A percentile compares a stretch with the other conserved stretches of the same genome.
phyloP scores from a whole-genome alignment of 352 stramenopile species.

The Globisporangium solare region DNA sequence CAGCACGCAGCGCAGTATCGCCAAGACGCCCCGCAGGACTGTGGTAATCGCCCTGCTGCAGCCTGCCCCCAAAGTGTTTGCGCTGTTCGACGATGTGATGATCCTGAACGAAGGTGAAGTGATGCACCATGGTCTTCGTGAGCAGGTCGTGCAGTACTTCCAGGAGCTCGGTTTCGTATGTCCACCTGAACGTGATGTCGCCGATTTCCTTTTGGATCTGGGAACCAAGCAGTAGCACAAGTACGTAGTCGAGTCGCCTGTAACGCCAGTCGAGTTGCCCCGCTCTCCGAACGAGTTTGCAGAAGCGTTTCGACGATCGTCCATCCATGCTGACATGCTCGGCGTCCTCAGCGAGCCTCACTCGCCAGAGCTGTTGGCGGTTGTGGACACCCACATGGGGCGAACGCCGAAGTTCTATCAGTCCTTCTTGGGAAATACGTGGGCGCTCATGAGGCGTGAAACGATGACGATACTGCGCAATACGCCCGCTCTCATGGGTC shows the following conservation, averaged over 20 bases:
- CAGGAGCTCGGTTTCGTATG: constrained; percentile 52
- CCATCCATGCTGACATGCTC: constrained; percentile 31
- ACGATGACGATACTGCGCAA: constrained; percentile 64
- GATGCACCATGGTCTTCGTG: constrained; percentile 78
- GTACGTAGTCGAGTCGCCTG: constrained; percentile 19
- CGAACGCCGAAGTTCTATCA: constrained; percentile 39
- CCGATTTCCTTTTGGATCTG: constrained; percentile 88
- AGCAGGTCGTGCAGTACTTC: constrained; percentile 74
- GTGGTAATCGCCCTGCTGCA: constrained; percentile 82
- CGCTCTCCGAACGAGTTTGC: constrained; percentile 39
- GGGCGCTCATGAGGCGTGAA: constrained; percentile 55
- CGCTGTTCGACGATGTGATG: constrained; percentile 92
- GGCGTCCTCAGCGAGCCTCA: constrained; percentile 85
- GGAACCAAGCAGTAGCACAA: constrained; percentile 33
- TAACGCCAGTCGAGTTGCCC: constrained; percentile 12
- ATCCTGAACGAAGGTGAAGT: constrained; percentile 88
- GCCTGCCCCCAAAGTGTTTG: constrained; percentile 89
- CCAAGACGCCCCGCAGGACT: constrained; percentile 39
- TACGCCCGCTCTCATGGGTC: constrained; percentile 39
- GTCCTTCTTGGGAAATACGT: constrained; percentile 31
- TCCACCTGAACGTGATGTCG: constrained; percentile 69
- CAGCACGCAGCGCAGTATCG: constrained; percentile 31
- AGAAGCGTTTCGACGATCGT: too few relatives aligned
- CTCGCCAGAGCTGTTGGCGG: constrained; percentile 86
- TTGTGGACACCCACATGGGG: constrained; percentile 47